Evolutionary conservation across 192 early-diverging fungal genomes (phyloP).

Genomic region (Dimargaris cristalligena): DNA sequence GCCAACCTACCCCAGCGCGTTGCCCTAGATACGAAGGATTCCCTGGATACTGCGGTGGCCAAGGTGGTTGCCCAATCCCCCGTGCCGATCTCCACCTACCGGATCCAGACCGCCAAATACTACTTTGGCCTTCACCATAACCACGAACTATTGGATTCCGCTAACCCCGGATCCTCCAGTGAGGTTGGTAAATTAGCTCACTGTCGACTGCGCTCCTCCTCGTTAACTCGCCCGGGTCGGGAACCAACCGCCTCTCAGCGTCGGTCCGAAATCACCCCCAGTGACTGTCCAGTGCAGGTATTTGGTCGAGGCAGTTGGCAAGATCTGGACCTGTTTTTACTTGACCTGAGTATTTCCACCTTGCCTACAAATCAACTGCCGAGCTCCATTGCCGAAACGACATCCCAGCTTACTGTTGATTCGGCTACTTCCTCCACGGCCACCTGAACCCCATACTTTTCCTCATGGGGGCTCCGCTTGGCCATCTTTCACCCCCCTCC

Average conservation of each 20-base stretch:
- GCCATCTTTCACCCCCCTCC: too few species aligned
- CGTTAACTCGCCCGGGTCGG: not conserved
- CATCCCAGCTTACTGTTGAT: too few species aligned
- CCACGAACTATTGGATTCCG: not conserved
- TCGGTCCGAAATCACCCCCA: not conserved
- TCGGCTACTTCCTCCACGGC: too few species aligned
- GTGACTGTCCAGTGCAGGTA: conserved; percentile 22
- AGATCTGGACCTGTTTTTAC: conserved; percentile 41
- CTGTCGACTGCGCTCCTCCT: not conserved
- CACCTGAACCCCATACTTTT: too few species aligned
- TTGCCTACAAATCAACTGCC: too few species aligned
- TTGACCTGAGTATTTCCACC: conserved; percentile 23
- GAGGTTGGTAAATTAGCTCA: not conserved
- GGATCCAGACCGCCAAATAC: not conserved
- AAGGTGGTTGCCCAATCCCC: not conserved
- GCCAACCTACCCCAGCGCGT: not conserved
- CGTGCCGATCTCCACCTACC: too few species aligned
- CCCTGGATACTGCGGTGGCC: not conserved
- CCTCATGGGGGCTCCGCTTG: too few species aligned
- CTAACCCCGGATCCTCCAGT: not conserved
- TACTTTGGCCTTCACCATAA: not conserved
- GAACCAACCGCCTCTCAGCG: not conserved
- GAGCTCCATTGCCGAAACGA: too few species aligned
- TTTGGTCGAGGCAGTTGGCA: conserved; percentile 45
- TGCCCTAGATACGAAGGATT: not conserved